Conservation (phyloP, 2,329 filamentous ascomycete genomes). For the Penicillium rolfsii region DNA sequence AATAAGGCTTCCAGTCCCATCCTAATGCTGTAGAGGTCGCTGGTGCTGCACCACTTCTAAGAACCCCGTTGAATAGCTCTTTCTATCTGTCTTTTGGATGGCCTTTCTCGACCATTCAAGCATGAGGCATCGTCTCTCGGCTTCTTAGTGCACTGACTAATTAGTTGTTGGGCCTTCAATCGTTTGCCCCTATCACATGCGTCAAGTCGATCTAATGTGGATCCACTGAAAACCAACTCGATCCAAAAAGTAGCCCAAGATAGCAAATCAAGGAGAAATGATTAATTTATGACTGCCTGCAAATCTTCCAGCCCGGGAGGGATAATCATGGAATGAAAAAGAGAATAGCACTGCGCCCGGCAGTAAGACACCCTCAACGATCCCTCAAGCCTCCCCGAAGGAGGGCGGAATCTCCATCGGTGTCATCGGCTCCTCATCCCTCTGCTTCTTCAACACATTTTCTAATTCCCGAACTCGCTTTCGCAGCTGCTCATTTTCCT, state of each 20-base stretch:
- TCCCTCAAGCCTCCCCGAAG: not conserved
- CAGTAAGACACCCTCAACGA: conserved; percentile 1
- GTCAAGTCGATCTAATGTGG: not conserved
- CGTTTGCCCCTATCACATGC: not conserved
- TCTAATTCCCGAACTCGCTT: conserved; percentile 51
- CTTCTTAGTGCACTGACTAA: no score
- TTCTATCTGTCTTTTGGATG: no score
- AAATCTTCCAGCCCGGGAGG: conserved; percentile 13
- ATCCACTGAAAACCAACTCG: not conserved
- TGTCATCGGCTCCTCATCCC: conserved; percentile 16
- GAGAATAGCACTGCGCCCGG: conserved; percentile 9
- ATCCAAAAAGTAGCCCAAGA: not conserved
- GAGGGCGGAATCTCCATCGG: not conserved
- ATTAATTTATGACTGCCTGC: conserved; percentile 20
- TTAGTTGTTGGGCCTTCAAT: not conserved
- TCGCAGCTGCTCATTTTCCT: conserved; percentile 52
- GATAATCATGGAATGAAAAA: conserved; percentile 11
- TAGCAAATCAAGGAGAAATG: conserved; percentile 2
- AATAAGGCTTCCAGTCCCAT: no score
- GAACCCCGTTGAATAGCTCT: no score
- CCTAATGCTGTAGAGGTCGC: no score
- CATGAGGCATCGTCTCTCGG: no score
- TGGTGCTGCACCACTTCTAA: no score
- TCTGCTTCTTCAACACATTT: conserved; percentile 39
- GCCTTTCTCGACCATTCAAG: no score